Base-by-base conservation (phyloP, 805 yeast genomes). In the Saturnispora serradocipensis region DNA sequence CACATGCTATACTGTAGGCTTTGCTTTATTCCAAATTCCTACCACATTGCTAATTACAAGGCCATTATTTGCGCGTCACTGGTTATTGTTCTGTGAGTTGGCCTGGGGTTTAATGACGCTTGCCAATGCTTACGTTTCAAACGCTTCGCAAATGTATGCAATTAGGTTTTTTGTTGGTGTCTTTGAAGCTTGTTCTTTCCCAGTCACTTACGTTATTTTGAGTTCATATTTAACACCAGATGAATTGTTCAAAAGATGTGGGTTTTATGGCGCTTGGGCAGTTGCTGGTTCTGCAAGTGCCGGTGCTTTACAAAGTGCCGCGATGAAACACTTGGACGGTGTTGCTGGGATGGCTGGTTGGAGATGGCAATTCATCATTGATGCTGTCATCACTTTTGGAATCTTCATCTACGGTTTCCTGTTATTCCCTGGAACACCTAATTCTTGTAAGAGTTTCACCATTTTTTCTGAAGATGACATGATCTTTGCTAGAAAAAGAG, bases 281-380 rank as follows among this genome's bases (percentile, higher is more conserved):
- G 52, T 39, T 35, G 62, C 64, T 57, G 88, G 86, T 18, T 49
- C 54, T 13, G 68, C 82, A 52, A 80, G 86, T 15, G 73, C 84
- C 1, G 85, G 86, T 43, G 75, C 80, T 54, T 67, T 84, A 40
- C 83, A 82, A 58, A 78, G 83, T 16, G 77, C 82, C 10, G 72
- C 81, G 28, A 74, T 68, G 52, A 58, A 71, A 22, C 57, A 65
- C 39, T 61, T 84, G 56, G 66, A 72, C 49, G 86, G 84, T 30
- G 67, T 61, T 10, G 60, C 63, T 45, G 87, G 87, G 0, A 66
- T 77, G 11, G 72, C 73, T 8, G 81, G 86, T 11, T 84, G 88
- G 88, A 72, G 82, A 69, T 84, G 88, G 88, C 78, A 81, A 61
- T 84, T 81, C 59, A 77, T 84, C 45, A 72, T 84, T 54, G 87